Evolutionary conservation across 163 green algal species (phyloP).

Genomic region (Prototheca wickerhamii): DNA sequence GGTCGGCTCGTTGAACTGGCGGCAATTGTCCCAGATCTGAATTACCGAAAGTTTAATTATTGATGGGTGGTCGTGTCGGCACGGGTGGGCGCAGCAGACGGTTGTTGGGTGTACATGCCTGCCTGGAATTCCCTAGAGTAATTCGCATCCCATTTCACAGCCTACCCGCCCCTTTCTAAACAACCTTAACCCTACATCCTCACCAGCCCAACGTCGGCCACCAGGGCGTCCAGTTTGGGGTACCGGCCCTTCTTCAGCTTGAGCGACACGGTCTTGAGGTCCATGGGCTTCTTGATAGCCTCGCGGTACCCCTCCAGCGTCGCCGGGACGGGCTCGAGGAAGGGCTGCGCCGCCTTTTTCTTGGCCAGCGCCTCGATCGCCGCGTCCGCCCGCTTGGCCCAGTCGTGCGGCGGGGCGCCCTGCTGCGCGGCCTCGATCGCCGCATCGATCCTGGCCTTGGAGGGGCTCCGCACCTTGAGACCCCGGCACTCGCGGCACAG

Average conservation of each 20-base stretch:
- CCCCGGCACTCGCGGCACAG: not conserved
- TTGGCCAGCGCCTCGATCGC: constrained; percentile 11
- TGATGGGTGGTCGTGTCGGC: too few species aligned
- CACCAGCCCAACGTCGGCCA: constrained; percentile 46
- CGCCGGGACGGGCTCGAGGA: constrained; percentile 26
- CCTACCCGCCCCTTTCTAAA: too few species aligned
- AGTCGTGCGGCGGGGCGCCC: constrained; percentile 1
- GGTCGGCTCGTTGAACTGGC: constrained; percentile 27
- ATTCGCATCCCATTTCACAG: too few species aligned
- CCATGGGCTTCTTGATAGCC: constrained; percentile 34
- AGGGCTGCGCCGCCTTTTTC: constrained; percentile 12
- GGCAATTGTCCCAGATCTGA: constrained; percentile 27
- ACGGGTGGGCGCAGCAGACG: too few species aligned
- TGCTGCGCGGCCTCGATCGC: constrained; percentile 20
- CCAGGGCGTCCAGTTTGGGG: constrained; percentile 16
- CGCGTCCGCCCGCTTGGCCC: not conserved
- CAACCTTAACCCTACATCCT: too few species aligned
- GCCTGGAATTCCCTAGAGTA: too few species aligned
- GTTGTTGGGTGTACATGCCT: too few species aligned
- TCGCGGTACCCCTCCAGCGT: constrained; percentile 23
- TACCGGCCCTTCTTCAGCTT: constrained; percentile 25
- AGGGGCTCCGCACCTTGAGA: constrained; percentile 16
- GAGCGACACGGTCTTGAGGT: constrained; percentile 27
- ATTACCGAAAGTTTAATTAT: too few species aligned
- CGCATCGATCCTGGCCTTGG: constrained; percentile 16